phyloP scores from a whole-genome alignment of 331 rosid species.

The Erythrophleum ivorense region DNA sequence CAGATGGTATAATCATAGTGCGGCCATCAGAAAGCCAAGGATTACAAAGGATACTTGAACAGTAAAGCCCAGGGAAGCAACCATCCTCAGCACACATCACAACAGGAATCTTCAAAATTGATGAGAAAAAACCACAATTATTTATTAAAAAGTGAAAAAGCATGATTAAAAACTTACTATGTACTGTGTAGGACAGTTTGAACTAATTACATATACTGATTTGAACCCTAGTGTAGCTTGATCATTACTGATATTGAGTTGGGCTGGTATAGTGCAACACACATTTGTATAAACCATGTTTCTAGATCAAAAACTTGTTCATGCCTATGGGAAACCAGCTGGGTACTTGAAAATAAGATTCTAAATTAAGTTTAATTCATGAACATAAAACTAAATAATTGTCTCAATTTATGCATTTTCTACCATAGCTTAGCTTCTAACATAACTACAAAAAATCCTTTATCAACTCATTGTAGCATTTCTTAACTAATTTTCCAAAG shows the following conservation, averaged over 20 bases:
- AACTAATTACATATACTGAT: neutral
- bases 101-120: conserved; percentile 69
- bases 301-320: neutral
- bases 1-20: conserved; percentile 71
- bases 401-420: neutral
- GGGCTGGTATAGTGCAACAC: neutral
- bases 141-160: neutral
- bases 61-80: conserved; percentile 93
- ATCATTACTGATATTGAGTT: neutral
- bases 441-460: neutral
- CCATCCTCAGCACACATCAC: conserved; percentile 79
- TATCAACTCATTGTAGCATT: neutral
- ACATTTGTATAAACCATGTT: neutral
- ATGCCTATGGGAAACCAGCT: neutral
- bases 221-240: neutral
- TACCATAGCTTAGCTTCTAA: neutral
- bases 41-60: conserved; percentile 52
- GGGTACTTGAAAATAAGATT: conserved; percentile 11
- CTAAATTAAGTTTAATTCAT: neutral
- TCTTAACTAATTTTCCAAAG: neutral
- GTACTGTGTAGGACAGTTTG: neutral
- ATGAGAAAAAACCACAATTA: conserved; percentile 24
- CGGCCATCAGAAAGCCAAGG: conserved; percentile 96
- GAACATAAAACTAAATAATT: neutral
- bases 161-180: neutral